A percentile compares a stretch with the other conserved stretches of the same genome.
Evolutionary conservation across 2,329 filamentous ascomycete species (phyloP).

Genomic region (Sporothrix globosa): DNA sequence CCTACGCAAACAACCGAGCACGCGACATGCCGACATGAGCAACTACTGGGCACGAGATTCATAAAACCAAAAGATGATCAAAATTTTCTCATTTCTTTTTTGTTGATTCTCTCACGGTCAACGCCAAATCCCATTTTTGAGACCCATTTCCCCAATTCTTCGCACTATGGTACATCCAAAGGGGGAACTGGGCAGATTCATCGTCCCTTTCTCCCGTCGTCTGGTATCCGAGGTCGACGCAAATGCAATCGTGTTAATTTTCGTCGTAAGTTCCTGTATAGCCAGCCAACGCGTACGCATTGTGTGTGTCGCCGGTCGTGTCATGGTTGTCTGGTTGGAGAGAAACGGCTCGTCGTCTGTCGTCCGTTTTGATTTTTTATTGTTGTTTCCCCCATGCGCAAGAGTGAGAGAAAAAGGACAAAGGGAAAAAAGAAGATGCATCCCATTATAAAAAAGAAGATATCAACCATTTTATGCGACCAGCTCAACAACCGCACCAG

Average conservation of each 20-base stretch:
- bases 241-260: not conserved
- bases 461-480: conserved; percentile 68
- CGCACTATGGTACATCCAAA: conserved; percentile 4
- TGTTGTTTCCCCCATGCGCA: conserved; percentile 1
- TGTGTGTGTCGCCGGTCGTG: conserved; percentile 5
- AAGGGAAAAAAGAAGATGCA: conserved; percentile 14
- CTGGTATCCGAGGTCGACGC: conserved; percentile 15
- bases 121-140: conserved; percentile 27
- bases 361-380: not conserved
- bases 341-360: not conserved
- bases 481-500: conserved; percentile 93
- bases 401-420: not conserved
- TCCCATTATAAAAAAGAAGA: conserved; percentile 20
- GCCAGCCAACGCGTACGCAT: conserved; percentile 3
- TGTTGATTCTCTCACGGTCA: conserved; percentile 22
- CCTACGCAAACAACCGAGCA: too few species aligned
- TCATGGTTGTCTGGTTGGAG: conserved; percentile 3
- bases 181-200: not conserved
- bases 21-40: too few species aligned
- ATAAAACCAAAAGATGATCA: not conserved
- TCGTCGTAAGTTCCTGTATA: not conserved
- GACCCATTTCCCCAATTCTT: not conserved
- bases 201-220: not conserved
- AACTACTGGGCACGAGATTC: not conserved
- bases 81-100: conserved; percentile 25